Evolutionary conservation across 495 filamentous ascomycete genomes (phyloP).

Genomic region (Aspergillus indologenus): DNA sequence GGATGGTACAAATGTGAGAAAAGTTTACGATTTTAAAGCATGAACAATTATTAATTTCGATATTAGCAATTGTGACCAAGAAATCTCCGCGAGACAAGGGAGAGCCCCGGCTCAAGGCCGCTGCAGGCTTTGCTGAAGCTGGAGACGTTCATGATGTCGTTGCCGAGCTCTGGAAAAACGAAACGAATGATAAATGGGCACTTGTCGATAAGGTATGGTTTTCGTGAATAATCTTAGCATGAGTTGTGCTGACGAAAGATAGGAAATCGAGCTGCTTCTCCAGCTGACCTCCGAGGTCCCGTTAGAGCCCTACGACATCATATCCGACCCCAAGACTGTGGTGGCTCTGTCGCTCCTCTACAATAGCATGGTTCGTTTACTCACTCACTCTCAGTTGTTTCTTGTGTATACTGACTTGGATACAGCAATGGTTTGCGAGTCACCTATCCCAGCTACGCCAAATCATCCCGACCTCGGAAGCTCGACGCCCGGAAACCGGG

Average conservation of each 20-base stretch:
- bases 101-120: slow-evolving; percentile 60
- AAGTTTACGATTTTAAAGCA: neutral
- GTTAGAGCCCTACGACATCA: slow-evolving; percentile 73
- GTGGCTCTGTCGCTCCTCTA: slow-evolving; percentile 81
- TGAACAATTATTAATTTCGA: slow-evolving; percentile 2
- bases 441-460: slow-evolving; percentile 73
- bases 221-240: neutral
- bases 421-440: slow-evolving; percentile 81
- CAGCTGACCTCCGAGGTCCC: slow-evolving; percentile 58
- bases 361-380: slow-evolving; percentile 72
- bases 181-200: slow-evolving; percentile 30
- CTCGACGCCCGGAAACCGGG: slow-evolving; percentile 37
- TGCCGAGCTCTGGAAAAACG: slow-evolving; percentile 56
- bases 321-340: slow-evolving; percentile 83
- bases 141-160: slow-evolving; percentile 66
- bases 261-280: slow-evolving; percentile 69
- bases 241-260: slow-evolving; percentile 2
- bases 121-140: slow-evolving; percentile 66
- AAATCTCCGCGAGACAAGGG: slow-evolving; percentile 35
- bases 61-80: slow-evolving; percentile 42
- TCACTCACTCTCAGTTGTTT: neutral
- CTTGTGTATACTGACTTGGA: slow-evolving; percentile 16
- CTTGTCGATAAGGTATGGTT: slow-evolving; percentile 40
- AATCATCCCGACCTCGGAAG: slow-evolving; percentile 54
- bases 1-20: slow-evolving; percentile 75